phyloP scores from a whole-genome alignment of 768 basidiomycete genomes.

The Amanita exitialis region DNA sequence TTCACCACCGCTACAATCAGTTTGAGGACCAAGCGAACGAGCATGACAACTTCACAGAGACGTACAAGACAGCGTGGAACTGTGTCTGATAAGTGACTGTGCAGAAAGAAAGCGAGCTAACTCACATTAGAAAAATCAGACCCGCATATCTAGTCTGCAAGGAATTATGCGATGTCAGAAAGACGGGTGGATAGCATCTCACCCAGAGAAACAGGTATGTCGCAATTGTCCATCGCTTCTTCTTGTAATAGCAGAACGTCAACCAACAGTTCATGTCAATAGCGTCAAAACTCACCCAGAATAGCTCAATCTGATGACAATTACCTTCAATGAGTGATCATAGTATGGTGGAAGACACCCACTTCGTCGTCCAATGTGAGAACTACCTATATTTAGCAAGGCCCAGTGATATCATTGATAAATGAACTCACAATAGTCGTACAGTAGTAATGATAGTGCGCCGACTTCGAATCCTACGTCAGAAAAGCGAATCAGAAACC shows the following conservation, averaged over 20 bases:
- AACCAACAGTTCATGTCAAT: background rate
- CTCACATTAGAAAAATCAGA: background rate
- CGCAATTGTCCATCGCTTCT: background rate
- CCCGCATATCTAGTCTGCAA: background rate
- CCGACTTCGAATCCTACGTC: background rate
- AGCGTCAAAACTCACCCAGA: background rate
- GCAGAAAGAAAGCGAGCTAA: background rate
- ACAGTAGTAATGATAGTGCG: background rate
- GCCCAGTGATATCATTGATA: background rate
- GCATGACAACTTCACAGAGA: background rate
- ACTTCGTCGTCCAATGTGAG: background rate
- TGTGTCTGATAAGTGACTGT: background rate
- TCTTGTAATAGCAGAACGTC: background rate
- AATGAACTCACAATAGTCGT: background rate
- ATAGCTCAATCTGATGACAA: background rate
- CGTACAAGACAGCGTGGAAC: background rate
- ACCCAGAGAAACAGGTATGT: constrained; percentile 1
- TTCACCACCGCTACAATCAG: background rate
- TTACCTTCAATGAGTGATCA: too few relatives aligned
- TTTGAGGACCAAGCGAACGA: background rate
- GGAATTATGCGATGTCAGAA: background rate
- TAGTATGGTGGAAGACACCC: background rate
- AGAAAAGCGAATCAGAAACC: background rate
- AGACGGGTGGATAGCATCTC: background rate
- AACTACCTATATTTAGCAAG: background rate